phyloP scores from a whole-genome alignment of 2,329 filamentous ascomycete genomes.

The Monosporascus sp. region DNA sequence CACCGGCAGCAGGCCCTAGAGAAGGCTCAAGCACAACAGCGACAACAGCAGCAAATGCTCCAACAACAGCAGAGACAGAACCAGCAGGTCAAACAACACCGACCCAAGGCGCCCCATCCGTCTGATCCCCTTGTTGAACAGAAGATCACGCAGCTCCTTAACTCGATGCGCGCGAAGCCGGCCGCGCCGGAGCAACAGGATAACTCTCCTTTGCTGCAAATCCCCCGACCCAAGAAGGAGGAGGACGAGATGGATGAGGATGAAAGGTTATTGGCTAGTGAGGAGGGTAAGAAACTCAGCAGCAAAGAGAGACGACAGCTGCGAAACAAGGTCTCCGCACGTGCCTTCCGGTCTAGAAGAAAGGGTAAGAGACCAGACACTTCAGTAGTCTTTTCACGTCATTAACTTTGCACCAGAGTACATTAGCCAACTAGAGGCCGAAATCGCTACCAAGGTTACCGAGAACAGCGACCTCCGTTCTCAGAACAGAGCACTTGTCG shows the following conservation, averaged over 20 bases:
- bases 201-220: slow-evolving; percentile 52
- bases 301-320: slow-evolving; percentile 93
- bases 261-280: slow-evolving; percentile 71
- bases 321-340: slow-evolving; percentile 97
- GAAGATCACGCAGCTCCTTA: slow-evolving; percentile 87
- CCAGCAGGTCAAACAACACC: slow-evolving; percentile 29
- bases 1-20: slow-evolving; percentile 81
- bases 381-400: slow-evolving; percentile 1
- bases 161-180: slow-evolving; percentile 81
- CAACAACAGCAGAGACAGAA: slow-evolving; percentile 44
- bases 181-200: slow-evolving; percentile 48
- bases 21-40: slow-evolving; percentile 66
- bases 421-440: slow-evolving; percentile 87
- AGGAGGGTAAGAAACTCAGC: slow-evolving; percentile 94
- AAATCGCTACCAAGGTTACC: slow-evolving; percentile 76
- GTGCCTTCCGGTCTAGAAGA: slow-evolving; percentile 93
- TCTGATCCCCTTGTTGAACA: slow-evolving; percentile 76
- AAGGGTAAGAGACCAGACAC: slow-evolving; percentile 66
- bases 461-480: slow-evolving; percentile 76
- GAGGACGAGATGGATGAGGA: slow-evolving; percentile 86
- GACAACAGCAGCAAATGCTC: slow-evolving; percentile 58
- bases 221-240: slow-evolving; percentile 78
- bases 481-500: slow-evolving; percentile 75
- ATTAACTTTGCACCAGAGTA: slow-evolving; percentile 73
- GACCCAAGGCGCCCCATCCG: slow-evolving; percentile 46